Percentiles rank a stretch among this genome's conserved stretches.
Conservation (phyloP, 208 protist genomes). For the Acanthamoeba castellanii region DNA sequence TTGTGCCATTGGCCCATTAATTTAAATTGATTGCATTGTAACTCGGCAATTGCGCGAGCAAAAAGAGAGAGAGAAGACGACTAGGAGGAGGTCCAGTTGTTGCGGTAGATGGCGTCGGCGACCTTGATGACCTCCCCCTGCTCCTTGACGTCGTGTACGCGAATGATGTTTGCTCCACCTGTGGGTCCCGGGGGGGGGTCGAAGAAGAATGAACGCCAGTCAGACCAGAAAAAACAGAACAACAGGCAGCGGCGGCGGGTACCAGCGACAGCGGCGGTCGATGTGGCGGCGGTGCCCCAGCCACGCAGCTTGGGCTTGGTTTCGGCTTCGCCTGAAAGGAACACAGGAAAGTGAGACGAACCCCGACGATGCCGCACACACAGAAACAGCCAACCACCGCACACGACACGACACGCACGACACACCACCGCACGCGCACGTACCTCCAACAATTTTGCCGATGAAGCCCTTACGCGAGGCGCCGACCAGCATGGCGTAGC, state of each 20-base stretch:
- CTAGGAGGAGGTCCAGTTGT: constrained; percentile 55
- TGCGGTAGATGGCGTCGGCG: constrained; percentile 83
- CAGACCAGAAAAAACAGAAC: neutral
- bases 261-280: constrained; percentile 64
- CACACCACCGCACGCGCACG: neutral
- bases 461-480: constrained; percentile 86
- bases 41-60: neutral
- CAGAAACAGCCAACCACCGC: neutral
- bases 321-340: neutral
- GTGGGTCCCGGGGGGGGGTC: neutral
- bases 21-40: no score
- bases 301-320: constrained; percentile 57
- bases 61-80: neutral
- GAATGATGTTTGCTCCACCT: constrained; percentile 80
- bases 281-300: constrained; percentile 81
- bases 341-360: no score
- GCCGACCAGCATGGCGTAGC: constrained; percentile 80
- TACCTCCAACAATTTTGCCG: constrained; percentile 71
- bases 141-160: constrained; percentile 84
- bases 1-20: no score
- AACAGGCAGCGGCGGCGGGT: neutral
- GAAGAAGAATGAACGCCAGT: neutral
- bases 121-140: constrained; percentile 81
- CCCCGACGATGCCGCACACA: neutral
- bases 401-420: neutral